These are phyloP conservation scores for Phytophthora macrochlamydospora DNA, from an alignment of 352 stramenopile species.

Conservation along the genomic window DNA sequence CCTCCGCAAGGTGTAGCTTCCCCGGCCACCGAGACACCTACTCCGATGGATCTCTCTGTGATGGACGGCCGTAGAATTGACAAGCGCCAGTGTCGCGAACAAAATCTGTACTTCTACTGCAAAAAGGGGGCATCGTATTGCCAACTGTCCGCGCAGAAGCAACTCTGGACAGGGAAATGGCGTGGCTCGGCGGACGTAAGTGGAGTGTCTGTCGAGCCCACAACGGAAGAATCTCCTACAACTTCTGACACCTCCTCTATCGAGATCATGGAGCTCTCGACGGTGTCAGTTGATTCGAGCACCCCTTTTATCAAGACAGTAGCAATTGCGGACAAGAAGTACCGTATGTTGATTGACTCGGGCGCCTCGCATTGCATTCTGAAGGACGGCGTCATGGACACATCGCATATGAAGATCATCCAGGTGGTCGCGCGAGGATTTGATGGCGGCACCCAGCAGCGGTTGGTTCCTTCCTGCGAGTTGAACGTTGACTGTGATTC, in stretches of 20 bases:
- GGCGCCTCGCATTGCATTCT: slow-evolving; percentile 6
- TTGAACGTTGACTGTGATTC: neutral
- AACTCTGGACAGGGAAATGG: neutral
- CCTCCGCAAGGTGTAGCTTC: neutral
- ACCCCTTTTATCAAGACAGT: slow-evolving; percentile 3
- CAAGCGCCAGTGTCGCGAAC: neutral
- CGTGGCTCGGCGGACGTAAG: slow-evolving; percentile 3
- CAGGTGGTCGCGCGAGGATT: slow-evolving; percentile 6
- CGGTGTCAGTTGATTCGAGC: neutral
- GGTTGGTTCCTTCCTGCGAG: neutral
- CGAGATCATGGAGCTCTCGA: slow-evolving; percentile 10
- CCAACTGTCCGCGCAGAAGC: neutral
- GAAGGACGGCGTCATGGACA: neutral
- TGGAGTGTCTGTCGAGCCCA: slow-evolving; percentile 10
- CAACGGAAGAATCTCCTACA: slow-evolving; percentile 6
- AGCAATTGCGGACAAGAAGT: neutral
- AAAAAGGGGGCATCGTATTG: slow-evolving; percentile 8
- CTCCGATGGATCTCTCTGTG: neutral
- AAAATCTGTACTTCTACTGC: slow-evolving; percentile 16
- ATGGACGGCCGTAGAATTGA: slow-evolving; percentile 3
- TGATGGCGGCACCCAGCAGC: slow-evolving; percentile 1
- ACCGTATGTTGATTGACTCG: slow-evolving; percentile 6
- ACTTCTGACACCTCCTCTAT: neutral
- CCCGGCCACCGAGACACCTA: neutral
- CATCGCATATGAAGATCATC: neutral